Evolutionary conservation across 1,284 basidiomycete species (phyloP).

Genomic region (Paramarasmius palmivorus): DNA sequence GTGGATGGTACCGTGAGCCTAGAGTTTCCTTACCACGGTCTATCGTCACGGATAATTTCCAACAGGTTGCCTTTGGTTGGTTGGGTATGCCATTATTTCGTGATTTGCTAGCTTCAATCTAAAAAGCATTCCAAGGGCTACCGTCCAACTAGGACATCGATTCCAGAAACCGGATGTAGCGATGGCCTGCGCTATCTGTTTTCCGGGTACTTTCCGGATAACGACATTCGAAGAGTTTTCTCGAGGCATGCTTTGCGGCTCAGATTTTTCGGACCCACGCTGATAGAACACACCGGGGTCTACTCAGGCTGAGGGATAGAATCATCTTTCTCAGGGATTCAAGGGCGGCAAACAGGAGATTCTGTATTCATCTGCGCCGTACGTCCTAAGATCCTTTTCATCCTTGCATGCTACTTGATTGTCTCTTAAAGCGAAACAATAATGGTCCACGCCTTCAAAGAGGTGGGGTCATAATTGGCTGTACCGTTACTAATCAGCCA

Average conservation of each 20-base stretch:
- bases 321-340: constrained; percentile 36
- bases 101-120: background rate
- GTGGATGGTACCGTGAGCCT: constrained; percentile 49
- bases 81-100: constrained; percentile 41
- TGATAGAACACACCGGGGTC: background rate
- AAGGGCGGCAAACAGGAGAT: constrained; percentile 49
- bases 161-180: constrained; percentile 36
- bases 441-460: constrained; percentile 40
- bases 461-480: constrained; percentile 14
- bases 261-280: constrained; percentile 12
- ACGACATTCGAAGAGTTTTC: constrained; percentile 37
- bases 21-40: constrained; percentile 46
- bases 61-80: constrained; percentile 51
- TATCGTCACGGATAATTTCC: constrained; percentile 44
- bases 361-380: constrained; percentile 50
- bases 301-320: constrained; percentile 42
- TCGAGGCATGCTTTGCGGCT: constrained; percentile 25
- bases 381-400: constrained; percentile 24
- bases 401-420: background rate
- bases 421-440: constrained; percentile 41
- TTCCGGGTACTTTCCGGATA: constrained; percentile 41
- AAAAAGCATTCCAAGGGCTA: constrained; percentile 31
- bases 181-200: constrained; percentile 39
- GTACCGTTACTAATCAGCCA: constrained; percentile 45
- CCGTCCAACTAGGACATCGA: constrained; percentile 58